Conservation (phyloP, 1,284 basidiomycete species). For the Somion occarium region DNA sequence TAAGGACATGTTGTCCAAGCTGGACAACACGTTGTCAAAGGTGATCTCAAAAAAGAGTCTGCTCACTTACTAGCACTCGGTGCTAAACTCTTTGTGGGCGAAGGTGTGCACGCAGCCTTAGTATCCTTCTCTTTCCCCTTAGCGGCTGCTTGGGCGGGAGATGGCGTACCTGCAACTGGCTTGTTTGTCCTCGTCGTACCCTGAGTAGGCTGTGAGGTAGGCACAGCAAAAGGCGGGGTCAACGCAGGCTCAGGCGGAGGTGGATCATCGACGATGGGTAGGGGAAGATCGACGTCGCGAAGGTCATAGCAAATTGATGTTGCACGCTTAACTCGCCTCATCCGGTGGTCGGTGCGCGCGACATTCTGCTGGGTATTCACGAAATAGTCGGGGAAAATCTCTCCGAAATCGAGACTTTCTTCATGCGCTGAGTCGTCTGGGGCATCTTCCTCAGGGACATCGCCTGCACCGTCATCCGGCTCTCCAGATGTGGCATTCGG, state of each 20-base stretch:
- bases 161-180: conserved; percentile 20
- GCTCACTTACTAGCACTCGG: conserved; percentile 25
- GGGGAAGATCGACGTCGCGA: neutral
- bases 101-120: conserved; percentile 29
- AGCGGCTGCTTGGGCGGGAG: conserved; percentile 26
- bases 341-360: conserved; percentile 13
- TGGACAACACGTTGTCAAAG: conserved; percentile 17
- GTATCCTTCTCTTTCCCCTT: conserved; percentile 17
- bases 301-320: neutral
- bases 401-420: neutral
- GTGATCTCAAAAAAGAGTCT: neutral
- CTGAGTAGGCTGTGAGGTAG: conserved; percentile 12
- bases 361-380: conserved; percentile 2
- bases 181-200: conserved; percentile 9
- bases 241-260: conserved; percentile 1
- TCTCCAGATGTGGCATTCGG: conserved; percentile 16
- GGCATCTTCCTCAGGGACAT: conserved; percentile 12
- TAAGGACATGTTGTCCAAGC: conserved; percentile 67
- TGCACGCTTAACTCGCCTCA: conserved; percentile 13
- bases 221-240: conserved; percentile 9
- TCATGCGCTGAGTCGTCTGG: neutral
- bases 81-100: conserved; percentile 32
- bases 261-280: neutral
- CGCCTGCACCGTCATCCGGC: conserved; percentile 7
- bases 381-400: neutral